Base-by-base conservation (phyloP, 768 basidiomycete genomes). In the Hemileccinum impolitum region DNA sequence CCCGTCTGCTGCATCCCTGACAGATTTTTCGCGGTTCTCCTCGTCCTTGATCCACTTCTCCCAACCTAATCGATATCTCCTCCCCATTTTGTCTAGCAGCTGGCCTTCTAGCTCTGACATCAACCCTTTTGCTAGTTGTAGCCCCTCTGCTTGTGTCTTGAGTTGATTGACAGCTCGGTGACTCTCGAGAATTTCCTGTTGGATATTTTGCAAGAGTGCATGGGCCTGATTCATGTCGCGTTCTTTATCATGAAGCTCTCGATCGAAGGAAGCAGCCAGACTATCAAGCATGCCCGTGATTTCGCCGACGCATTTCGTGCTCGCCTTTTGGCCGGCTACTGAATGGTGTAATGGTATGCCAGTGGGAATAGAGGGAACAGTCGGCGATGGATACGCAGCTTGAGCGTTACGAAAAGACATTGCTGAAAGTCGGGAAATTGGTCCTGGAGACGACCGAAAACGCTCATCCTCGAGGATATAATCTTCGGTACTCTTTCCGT, bases 401-500 rank as follows among this genome's bases (percentile, higher is more conserved):
- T 87, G 85, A 0, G 80, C 75, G 51, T 85, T 86, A 47, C 89
- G 80, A 67, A 81, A 88, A 10, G 85, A 84, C 84, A 89, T 85
- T 17, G 78, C 70, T 21, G 76, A 65, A 18, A 75, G 70, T 41
- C 87, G 80, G 9, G 89, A 84, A 12, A 82, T 78, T 7, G 90
- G 85, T 0, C 83, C 79, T 3, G 94, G 94, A 7, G 93, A 95
- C 1, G 90, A 89, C 34, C 95, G 80, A 72, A 97, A 97, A 41
- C 94, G 83, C 67, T 98, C 96, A 64, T 99, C 96, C 67, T 99
- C 96, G 31, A 99, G 78, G 55, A 99, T 98, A 62, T 98, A 99
- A 65, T 98, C 96, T 70, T 99, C 95, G 3, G 96, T 90, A 51
- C 86, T 94, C 73, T 98, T 98, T 41, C 92, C 90, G 59, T 99